Conservation (phyloP, 164 flowering plant genomes). For the Liquidambar formosana region DNA sequence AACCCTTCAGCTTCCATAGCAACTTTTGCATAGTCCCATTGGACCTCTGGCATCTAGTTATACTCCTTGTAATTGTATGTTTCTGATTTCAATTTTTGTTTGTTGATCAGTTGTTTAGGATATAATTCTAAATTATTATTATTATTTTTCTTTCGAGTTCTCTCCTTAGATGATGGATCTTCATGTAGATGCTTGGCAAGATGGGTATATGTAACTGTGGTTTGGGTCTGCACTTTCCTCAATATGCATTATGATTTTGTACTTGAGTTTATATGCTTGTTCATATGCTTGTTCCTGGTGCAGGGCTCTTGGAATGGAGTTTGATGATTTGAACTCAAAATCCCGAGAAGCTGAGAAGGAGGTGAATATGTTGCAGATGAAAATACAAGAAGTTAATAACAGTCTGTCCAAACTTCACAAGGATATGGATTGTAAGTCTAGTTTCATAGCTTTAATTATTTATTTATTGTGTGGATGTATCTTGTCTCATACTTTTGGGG, state of each 20-base stretch:
- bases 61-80: not conserved
- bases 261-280: no score
- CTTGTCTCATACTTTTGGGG: not conserved
- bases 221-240: not conserved
- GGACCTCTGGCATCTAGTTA: no score
- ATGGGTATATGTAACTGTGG: no score
- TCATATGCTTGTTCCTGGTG: constrained; percentile 17
- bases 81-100: not conserved
- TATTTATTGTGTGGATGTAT: not conserved
- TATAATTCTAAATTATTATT: no score
- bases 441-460: not conserved
- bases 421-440: constrained; percentile 76
- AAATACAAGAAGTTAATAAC: constrained; percentile 65
- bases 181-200: no score
- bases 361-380: constrained; percentile 71
- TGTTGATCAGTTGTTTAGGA: not conserved
- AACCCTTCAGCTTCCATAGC: no score
- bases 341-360: constrained; percentile 88
- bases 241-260: constrained; percentile 4
- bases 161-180: no score
- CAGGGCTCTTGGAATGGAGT: constrained; percentile 65
- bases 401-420: constrained; percentile 61
- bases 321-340: constrained; percentile 73
- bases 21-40: no score
- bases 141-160: no score